Evolutionary conservation across 148 eudicot genomes (phyloP).

Genomic region (Arbutus unedo): DNA sequence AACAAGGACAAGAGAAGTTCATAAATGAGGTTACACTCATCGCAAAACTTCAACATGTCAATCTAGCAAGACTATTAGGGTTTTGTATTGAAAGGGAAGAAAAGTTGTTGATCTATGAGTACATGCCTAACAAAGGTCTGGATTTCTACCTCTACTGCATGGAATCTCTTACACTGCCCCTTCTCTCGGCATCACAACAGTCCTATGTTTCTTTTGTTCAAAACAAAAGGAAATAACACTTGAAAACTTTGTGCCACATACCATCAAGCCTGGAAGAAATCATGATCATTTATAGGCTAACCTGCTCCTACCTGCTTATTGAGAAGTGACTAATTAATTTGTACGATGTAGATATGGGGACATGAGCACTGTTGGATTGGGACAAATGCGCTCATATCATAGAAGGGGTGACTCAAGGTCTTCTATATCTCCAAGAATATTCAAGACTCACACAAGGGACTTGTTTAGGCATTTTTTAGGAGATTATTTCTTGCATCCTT

Average conservation of each 20-base stretch:
- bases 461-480: no score
- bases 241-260: no score
- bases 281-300: not conserved
- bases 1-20: slow-evolving; percentile 37
- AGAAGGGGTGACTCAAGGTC: not conserved
- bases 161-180: not conserved
- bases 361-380: not conserved
- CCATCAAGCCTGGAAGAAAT: not conserved
- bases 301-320: not conserved
- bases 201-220: not conserved
- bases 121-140: no score
- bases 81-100: slow-evolving; percentile 36
- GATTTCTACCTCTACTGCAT: slow-evolving; percentile 36
- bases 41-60: slow-evolving; percentile 27
- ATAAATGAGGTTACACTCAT: no score
- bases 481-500: no score
- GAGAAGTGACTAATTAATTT: not conserved
- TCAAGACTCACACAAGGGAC: not conserved
- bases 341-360: not conserved
- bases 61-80: slow-evolving; percentile 33
- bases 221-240: no score
- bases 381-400: not conserved
- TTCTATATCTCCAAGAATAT: not conserved
- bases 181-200: not conserved
- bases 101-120: no score